A percentile compares a stretch with the other conserved stretches of the same genome.
Conservation (phyloP, 805 yeast species). For the Maudiozyma turicensis region DNA sequence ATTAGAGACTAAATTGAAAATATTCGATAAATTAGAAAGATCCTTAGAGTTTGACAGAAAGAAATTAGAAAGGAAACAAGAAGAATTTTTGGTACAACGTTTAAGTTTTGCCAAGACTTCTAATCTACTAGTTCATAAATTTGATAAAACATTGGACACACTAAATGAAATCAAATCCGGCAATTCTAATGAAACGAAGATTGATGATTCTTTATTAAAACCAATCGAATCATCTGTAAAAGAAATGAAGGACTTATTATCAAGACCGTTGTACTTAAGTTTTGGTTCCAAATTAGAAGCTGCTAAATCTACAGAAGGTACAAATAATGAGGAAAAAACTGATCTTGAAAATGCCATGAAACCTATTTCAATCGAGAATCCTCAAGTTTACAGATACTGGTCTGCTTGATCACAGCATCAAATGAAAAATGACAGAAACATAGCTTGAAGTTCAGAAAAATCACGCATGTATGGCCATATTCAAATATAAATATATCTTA, state of each 20-base stretch:
- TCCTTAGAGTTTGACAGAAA: slow-evolving; percentile 58
- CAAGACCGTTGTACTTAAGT: slow-evolving; percentile 26
- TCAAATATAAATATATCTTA: neutral
- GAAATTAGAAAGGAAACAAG: slow-evolving; percentile 50
- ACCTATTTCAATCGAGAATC: slow-evolving; percentile 53
- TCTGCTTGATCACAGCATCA: slow-evolving; percentile 33
- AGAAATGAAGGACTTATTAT: slow-evolving; percentile 21
- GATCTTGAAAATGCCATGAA: slow-evolving; percentile 32
- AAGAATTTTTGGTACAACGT: slow-evolving; percentile 56
- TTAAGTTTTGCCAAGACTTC: slow-evolving; percentile 57
- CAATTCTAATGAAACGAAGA: slow-evolving; percentile 10
- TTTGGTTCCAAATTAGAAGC: slow-evolving; percentile 11
- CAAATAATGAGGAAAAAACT: neutral
- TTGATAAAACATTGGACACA: slow-evolving; percentile 14
- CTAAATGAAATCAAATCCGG: slow-evolving; percentile 9
- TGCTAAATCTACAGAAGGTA: neutral
- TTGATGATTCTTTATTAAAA: slow-evolving; percentile 6
- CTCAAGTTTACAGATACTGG: slow-evolving; percentile 59
- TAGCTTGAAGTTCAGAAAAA: neutral
- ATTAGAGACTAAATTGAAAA: slow-evolving; percentile 51
- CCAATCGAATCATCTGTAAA: slow-evolving; percentile 11
- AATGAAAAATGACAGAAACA: neutral
- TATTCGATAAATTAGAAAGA: slow-evolving; percentile 52
- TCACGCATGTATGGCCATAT: neutral
- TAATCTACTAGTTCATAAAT: slow-evolving; percentile 36